Evolutionary conservation across 2,329 filamentous ascomycete species (phyloP), one percentile per base, ranked within the genome.

Genomic region (Fusarium chlamydosporum): DNA sequence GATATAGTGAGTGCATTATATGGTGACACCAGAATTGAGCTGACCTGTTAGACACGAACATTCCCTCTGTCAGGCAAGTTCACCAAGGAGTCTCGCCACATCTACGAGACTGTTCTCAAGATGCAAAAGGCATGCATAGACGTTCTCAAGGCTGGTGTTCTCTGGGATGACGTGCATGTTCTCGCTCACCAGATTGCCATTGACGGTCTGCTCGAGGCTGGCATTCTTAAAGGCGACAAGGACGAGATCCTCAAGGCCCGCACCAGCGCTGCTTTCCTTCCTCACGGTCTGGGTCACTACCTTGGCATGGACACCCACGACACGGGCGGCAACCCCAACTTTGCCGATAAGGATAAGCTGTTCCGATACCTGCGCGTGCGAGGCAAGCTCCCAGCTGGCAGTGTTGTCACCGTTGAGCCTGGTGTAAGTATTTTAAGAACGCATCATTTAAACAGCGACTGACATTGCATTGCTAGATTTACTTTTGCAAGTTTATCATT

Each of bases 301-400:
- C 83, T 97, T 11, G 94, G 94, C 66, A 91, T 97, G 86, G 94
- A 97, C 77, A 96, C 94, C 3, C 94, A 97, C 78, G 94, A 97
- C 75, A 92, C 89, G 0, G 92, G 91, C 64, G 92, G 92, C 23
- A 89, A 93, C 77, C 84, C 92, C 35, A 91, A 94, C 79, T 93
- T 92, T 73, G 83, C 84, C 10, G 96, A 99, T 76, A 82, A 86
- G 62, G 94, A 99, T 77, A 83, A 87, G 35, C 88, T 97, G 85
- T 98, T 97, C 81, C 86, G 89, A 54, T 98, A 97, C 76, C 82
- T 99, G 63, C 86, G 96, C 43, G 90, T 97, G 38, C 84, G 96
- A 54, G 91, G 92, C 13, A 85, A 81, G 23, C 79, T 97, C 47
- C 93, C 93, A 0, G 90, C 89, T 1, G 91, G 92, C 9, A 91